Conservation (phyloP, 2,329 filamentous ascomycete species). For the Paradendryphiella salina region DNA sequence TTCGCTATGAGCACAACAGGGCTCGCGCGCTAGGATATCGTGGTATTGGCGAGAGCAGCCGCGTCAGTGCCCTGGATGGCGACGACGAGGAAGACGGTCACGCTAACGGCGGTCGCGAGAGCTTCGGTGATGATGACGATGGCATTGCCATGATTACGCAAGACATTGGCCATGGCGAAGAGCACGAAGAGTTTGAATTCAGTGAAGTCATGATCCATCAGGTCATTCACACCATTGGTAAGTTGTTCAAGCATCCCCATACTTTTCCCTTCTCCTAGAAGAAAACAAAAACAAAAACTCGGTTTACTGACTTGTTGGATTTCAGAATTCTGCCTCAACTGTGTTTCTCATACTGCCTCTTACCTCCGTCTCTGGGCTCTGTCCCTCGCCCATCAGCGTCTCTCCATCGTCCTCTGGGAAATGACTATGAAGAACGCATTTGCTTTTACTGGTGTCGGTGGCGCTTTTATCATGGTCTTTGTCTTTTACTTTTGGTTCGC, state of each 20-base stretch:
- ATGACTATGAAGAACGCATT: slow-evolving; percentile 90
- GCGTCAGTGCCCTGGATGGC: slow-evolving; percentile 86
- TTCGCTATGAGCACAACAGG: slow-evolving; percentile 89
- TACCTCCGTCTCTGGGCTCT: slow-evolving; percentile 98
- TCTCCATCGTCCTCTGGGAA: slow-evolving; percentile 91
- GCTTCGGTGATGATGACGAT: slow-evolving; percentile 75
- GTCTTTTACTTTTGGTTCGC: slow-evolving; percentile 90
- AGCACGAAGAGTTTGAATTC: slow-evolving; percentile 97
- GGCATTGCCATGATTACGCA: slow-evolving; percentile 87
- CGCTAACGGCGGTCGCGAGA: slow-evolving; percentile 64
- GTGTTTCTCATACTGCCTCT: slow-evolving; percentile 96
- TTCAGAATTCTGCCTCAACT: slow-evolving; percentile 96
- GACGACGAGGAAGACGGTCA: slow-evolving; percentile 65
- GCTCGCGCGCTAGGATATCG: slow-evolving; percentile 88
- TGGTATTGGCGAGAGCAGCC: slow-evolving; percentile 84
- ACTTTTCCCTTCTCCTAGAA: neutral
- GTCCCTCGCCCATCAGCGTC: slow-evolving; percentile 95
- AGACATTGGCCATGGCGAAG: slow-evolving; percentile 71
- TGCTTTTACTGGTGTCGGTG: slow-evolving; percentile 63
- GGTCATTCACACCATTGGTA: slow-evolving; percentile 97
- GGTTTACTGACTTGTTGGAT: slow-evolving; percentile 25
- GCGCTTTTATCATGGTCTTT: slow-evolving; percentile 78
- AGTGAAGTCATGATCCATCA: slow-evolving; percentile 98
- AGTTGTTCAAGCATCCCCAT: slow-evolving; percentile 37
- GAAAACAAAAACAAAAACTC: neutral